Conservation (phyloP, 768 basidiomycete genomes). For the Tricholoma hemisulphureum region DNA sequence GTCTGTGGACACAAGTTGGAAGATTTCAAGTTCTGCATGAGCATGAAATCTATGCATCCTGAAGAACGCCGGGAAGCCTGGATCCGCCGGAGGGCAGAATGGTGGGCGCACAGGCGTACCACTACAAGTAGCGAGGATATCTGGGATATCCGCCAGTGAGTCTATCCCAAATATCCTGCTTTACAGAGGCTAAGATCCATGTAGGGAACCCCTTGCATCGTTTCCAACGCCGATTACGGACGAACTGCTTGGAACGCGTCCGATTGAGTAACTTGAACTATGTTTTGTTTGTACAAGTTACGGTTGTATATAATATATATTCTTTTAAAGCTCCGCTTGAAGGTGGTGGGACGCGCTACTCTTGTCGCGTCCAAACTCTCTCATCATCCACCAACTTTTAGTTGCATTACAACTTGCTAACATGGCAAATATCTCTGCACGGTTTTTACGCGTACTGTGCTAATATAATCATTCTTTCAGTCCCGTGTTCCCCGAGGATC, state of each 20-base stretch:
- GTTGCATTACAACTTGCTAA: slow-evolving; percentile 16
- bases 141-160: slow-evolving; percentile 86
- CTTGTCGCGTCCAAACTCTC: too few relatives aligned
- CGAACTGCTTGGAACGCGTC: slow-evolving; percentile 6
- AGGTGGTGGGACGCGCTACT: too few relatives aligned
- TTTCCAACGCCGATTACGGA: slow-evolving; percentile 43
- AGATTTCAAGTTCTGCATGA: slow-evolving; percentile 95
- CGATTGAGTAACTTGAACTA: slow-evolving; percentile 12
- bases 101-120: slow-evolving; percentile 85
- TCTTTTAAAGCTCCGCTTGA: too few relatives aligned
- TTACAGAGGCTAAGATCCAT: neutral
- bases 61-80: slow-evolving; percentile 80
- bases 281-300: too few relatives aligned
- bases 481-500: slow-evolving; percentile 47
- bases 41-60: slow-evolving; percentile 71
- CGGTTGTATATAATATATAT: too few relatives aligned
- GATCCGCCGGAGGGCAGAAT: slow-evolving; percentile 85
- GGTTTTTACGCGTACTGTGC: neutral
- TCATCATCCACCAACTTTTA: too few relatives aligned
- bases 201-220: slow-evolving; percentile 49
- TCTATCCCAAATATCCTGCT: slow-evolving; percentile 5
- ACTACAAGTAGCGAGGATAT: slow-evolving; percentile 90
- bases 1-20: slow-evolving; percentile 77
- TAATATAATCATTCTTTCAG: slow-evolving; percentile 24
- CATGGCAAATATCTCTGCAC: slow-evolving; percentile 37